These are phyloP conservation scores for Hypoxylon fragiforme DNA, from an alignment of 495 filamentous ascomycete genomes.

Conservation along the genomic window DNA sequence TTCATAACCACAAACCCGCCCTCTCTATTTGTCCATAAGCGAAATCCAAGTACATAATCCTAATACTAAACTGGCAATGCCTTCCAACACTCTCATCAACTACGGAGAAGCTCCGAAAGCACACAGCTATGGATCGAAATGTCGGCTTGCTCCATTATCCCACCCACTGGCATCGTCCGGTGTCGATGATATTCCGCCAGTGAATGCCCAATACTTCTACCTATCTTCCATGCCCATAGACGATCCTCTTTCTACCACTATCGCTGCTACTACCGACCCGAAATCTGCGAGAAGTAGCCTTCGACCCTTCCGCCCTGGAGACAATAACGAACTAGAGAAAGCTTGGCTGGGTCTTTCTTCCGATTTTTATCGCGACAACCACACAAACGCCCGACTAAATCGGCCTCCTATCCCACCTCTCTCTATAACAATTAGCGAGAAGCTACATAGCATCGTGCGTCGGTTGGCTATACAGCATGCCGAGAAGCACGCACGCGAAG, in stretches of 20 bases:
- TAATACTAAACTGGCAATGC: constrained; percentile 30
- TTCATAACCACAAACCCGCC: too few species aligned
- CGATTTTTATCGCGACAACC: constrained; percentile 48
- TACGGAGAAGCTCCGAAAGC: constrained; percentile 27
- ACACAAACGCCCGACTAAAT: constrained; percentile 38
- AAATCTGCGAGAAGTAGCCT: constrained; percentile 59
- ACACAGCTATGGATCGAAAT: constrained; percentile 46
- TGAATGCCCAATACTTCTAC: constrained; percentile 81
- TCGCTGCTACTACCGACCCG: constrained; percentile 54
- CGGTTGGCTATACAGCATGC: constrained; percentile 43
- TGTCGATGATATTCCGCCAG: constrained; percentile 52
- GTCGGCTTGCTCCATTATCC: constrained; percentile 46
- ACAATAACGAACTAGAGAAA: constrained; percentile 73
- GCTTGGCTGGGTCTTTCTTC: constrained; percentile 65
- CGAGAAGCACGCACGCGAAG: constrained; percentile 37
- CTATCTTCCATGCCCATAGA: constrained; percentile 75
- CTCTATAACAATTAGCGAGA: constrained; percentile 43
- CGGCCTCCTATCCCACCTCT: constrained; percentile 37
- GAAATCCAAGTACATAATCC: constrained; percentile 17
- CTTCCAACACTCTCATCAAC: constrained; percentile 18
- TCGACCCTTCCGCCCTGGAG: constrained; percentile 75
- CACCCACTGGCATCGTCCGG: constrained; percentile 34
- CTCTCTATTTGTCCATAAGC: constrained; percentile 8
- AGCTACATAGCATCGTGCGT: constrained; percentile 50
- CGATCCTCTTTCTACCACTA: constrained; percentile 72